These are phyloP conservation scores for Hapsidospora chrysogenum DNA, from an alignment of 495 filamentous ascomycete genomes.

Conservation along the genomic window DNA sequence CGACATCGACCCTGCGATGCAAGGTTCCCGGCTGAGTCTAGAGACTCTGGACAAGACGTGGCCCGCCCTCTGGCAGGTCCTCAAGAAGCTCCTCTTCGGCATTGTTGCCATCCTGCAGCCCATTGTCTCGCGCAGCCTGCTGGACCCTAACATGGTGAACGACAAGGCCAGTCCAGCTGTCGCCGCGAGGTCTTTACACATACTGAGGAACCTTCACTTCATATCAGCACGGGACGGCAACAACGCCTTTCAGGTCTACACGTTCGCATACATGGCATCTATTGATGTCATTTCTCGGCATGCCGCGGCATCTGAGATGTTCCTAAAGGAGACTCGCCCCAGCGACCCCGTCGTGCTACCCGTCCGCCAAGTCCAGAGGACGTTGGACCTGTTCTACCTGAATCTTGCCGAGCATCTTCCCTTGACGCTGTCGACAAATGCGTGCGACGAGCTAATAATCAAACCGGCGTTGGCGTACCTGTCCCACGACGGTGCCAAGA, in stretches of 20 bases:
- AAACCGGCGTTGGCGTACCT: slow-evolving; percentile 65
- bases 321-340: slow-evolving; percentile 49
- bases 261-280: slow-evolving; percentile 73
- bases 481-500: slow-evolving; percentile 27
- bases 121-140: slow-evolving; percentile 44
- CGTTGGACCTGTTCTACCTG: slow-evolving; percentile 78
- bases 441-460: slow-evolving; percentile 58
- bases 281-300: slow-evolving; percentile 74
- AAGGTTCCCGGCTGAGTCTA: slow-evolving; percentile 46
- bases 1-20: slow-evolving; percentile 64
- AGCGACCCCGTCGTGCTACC: slow-evolving; percentile 47
- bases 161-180: slow-evolving; percentile 45
- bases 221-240: slow-evolving; percentile 64
- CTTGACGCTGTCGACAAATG: slow-evolving; percentile 41
- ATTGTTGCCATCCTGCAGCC: slow-evolving; percentile 61
- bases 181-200: slow-evolving; percentile 60
- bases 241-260: slow-evolving; percentile 59
- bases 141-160: slow-evolving; percentile 24
- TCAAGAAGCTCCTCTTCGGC: slow-evolving; percentile 67
- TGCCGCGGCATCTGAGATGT: slow-evolving; percentile 48
- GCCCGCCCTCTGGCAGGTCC: slow-evolving; percentile 62
- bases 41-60: slow-evolving; percentile 56
- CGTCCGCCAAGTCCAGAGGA: slow-evolving; percentile 56
- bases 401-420: slow-evolving; percentile 82
- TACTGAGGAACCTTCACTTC: slow-evolving; percentile 74